Conservation (phyloP, 768 basidiomycete species). For the Tubosaeta sp. region DNA sequence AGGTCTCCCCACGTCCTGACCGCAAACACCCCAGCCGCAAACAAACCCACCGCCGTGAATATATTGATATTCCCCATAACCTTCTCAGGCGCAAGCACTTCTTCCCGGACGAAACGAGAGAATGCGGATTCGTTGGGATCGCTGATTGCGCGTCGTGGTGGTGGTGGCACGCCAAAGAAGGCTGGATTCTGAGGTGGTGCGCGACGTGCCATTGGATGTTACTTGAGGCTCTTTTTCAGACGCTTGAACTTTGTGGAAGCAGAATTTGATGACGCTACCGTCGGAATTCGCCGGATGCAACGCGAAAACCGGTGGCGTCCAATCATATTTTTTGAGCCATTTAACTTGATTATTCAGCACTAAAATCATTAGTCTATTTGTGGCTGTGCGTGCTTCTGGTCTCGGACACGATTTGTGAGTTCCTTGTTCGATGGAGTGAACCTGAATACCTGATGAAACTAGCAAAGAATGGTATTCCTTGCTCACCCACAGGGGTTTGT, state of each 20-base stretch:
- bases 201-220: constrained; percentile 62
- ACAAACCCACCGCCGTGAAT: constrained; percentile 59
- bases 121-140: constrained; percentile 65
- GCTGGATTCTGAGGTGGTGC: constrained; percentile 50
- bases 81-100: constrained; percentile 72
- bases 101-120: constrained; percentile 50
- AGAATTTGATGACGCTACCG: background rate
- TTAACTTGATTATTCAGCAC: too few relatives aligned
- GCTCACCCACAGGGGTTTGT: too few relatives aligned
- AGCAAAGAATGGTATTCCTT: too few relatives aligned
- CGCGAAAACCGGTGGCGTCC: background rate
- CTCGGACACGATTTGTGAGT: too few relatives aligned
- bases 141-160: constrained; percentile 39
- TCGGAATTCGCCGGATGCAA: constrained; percentile 15
- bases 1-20: constrained; percentile 77
- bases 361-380: too few relatives aligned
- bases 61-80: constrained; percentile 70
- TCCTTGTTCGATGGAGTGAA: too few relatives aligned
- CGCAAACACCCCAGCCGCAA: constrained; percentile 64
- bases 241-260: background rate
- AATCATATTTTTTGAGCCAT: background rate
- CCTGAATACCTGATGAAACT: too few relatives aligned
- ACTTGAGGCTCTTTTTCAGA: constrained; percentile 1
- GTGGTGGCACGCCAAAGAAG: constrained; percentile 43
- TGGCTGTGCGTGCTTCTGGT: too few relatives aligned